Evolutionary conservation across 1,284 basidiomycete genomes (phyloP).

Genomic region (Apiotrichum laibachii): DNA sequence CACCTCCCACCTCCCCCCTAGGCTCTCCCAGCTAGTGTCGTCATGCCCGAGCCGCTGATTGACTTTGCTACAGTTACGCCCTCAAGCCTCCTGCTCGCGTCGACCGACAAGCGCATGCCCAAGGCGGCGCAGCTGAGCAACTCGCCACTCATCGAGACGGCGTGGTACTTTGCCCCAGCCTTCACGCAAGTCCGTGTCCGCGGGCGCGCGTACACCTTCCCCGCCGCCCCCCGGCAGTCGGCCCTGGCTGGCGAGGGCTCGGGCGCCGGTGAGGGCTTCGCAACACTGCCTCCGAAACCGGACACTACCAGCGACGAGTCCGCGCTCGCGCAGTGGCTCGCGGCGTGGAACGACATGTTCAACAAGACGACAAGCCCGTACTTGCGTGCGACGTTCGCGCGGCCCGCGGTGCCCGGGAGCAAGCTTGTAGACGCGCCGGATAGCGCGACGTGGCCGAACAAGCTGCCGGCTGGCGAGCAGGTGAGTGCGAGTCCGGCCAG

Average conservation of each 20-base stretch:
- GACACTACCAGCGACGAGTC: too few relatives aligned
- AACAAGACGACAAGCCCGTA: slow-evolving; percentile 37
- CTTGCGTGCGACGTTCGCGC: slow-evolving; percentile 46
- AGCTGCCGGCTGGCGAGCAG: slow-evolving; percentile 23
- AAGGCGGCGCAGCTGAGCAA: slow-evolving; percentile 41
- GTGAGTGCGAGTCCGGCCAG: neutral
- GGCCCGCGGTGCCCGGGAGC: slow-evolving; percentile 39
- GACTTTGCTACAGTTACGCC: slow-evolving; percentile 29
- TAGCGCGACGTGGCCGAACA: slow-evolving; percentile 18
- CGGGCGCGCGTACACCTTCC: slow-evolving; percentile 31
- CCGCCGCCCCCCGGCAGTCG: neutral
- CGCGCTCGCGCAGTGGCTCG: too few relatives aligned
- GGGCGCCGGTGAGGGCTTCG: too few relatives aligned
- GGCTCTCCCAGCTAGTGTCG: neutral
- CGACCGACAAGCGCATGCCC: slow-evolving; percentile 48
- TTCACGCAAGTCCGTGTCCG: slow-evolving; percentile 46
- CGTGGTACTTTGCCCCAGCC: slow-evolving; percentile 44
- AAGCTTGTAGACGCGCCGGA: slow-evolving; percentile 31
- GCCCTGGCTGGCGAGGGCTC: too few relatives aligned
- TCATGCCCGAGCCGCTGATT: neutral
- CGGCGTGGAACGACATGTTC: slow-evolving; percentile 33
- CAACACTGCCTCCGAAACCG: too few relatives aligned
- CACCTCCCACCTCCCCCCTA: neutral
- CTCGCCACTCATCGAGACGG: slow-evolving; percentile 34
- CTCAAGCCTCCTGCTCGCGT: slow-evolving; percentile 39